phyloP scores from a whole-genome alignment of 2,329 filamentous ascomycete genomes.

The Aspergillus aculeatus region DNA sequence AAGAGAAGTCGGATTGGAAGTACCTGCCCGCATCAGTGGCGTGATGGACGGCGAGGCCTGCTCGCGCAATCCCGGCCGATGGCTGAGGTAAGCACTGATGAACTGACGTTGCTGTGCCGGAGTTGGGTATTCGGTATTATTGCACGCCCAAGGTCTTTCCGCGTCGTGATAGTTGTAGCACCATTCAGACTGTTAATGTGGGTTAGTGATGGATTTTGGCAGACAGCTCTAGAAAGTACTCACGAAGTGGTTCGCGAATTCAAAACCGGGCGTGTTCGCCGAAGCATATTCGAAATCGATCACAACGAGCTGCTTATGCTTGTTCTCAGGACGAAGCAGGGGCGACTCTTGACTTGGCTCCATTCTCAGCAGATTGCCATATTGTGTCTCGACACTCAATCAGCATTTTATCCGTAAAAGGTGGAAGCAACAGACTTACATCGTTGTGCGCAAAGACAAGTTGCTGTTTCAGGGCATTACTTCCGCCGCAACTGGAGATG shows the following conservation, averaged over 20 bases:
- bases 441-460: conserved; percentile 98
- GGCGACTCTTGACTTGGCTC: conserved; percentile 73
- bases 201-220: conserved; percentile 14
- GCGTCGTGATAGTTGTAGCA: conserved; percentile 93
- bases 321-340: conserved; percentile 81
- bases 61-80: conserved; percentile 59
- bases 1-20: conserved; percentile 51
- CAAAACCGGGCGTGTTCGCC: conserved; percentile 79
- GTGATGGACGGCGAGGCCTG: conserved; percentile 28
- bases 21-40: conserved; percentile 52
- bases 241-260: conserved; percentile 97
- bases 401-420: neutral
- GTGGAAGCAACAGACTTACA: conserved; percentile 53
- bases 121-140: conserved; percentile 69
- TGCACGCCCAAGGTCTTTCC: conserved; percentile 64
- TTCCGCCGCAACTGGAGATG: conserved; percentile 67
- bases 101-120: conserved; percentile 80
- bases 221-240: conserved; percentile 25
- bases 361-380: conserved; percentile 89
- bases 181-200: conserved; percentile 69
- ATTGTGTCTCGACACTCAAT: conserved; percentile 71
- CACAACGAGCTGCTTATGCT: conserved; percentile 93
- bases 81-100: conserved; percentile 80
- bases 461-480: conserved; percentile 65
- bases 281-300: conserved; percentile 98